Conservation (phyloP, 2,329 filamentous ascomycete species). For the Epichloe baconii region DNA sequence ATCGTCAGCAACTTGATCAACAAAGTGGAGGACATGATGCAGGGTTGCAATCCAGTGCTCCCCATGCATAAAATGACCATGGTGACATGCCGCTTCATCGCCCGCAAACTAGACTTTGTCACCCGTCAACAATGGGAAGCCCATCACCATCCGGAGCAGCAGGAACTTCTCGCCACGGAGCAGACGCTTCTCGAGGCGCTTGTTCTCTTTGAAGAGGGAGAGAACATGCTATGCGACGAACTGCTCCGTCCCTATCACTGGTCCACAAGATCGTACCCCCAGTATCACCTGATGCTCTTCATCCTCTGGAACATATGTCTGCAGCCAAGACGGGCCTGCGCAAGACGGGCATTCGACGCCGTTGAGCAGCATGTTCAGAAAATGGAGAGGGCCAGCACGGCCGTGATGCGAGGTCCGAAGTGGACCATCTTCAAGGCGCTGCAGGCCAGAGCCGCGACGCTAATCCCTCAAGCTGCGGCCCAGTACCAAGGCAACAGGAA, state of each 20-base stretch:
- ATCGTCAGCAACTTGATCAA: slow-evolving; percentile 22
- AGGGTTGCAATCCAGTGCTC: slow-evolving; percentile 37
- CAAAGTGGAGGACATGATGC: slow-evolving; percentile 20
- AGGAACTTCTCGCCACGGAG: slow-evolving; percentile 14
- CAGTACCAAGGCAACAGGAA: neutral
- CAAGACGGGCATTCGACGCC: slow-evolving; percentile 15
- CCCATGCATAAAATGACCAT: slow-evolving; percentile 26
- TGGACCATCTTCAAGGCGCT: slow-evolving; percentile 19
- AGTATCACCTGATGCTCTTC: slow-evolving; percentile 30
- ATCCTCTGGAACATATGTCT: slow-evolving; percentile 30
- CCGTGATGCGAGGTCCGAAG: slow-evolving; percentile 12
- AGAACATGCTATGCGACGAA: slow-evolving; percentile 21
- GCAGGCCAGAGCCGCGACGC: slow-evolving; percentile 15
- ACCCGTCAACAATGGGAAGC: slow-evolving; percentile 16
- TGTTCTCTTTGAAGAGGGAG: slow-evolving; percentile 19
- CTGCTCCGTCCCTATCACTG: slow-evolving; percentile 25
- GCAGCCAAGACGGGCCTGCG: slow-evolving; percentile 19
- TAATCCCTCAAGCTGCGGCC: slow-evolving; percentile 8
- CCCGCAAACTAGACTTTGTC: slow-evolving; percentile 23
- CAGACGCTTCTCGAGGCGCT: slow-evolving; percentile 22
- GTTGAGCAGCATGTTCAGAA: slow-evolving; percentile 8
- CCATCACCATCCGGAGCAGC: slow-evolving; percentile 9
- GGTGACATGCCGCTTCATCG: slow-evolving; percentile 15
- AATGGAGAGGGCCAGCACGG: neutral
- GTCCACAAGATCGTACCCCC: slow-evolving; percentile 25